phyloP scores from a whole-genome alignment of 1,139 yeast genomes.

The Saccharomyces hybrid region DNA sequence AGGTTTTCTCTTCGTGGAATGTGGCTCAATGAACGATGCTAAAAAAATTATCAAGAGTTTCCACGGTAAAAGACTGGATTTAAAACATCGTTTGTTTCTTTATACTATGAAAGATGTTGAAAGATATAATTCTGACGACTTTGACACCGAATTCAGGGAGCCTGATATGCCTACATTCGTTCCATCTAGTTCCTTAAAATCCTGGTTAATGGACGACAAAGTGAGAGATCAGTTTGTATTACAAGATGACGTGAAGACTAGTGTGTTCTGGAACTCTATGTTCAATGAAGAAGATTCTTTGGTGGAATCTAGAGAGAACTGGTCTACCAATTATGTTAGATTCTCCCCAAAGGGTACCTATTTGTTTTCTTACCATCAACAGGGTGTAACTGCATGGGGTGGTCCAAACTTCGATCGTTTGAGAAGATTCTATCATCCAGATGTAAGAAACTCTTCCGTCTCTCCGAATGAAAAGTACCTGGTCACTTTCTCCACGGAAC shows the following conservation, averaged over 20 bases:
- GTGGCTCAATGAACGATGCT: slow-evolving; percentile 59
- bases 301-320: slow-evolving; percentile 69
- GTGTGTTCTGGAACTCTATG: slow-evolving; percentile 81
- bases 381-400: slow-evolving; percentile 96
- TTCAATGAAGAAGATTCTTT: slow-evolving; percentile 68
- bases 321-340: slow-evolving; percentile 75
- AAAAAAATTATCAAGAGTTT: slow-evolving; percentile 70
- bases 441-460: slow-evolving; percentile 82
- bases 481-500: slow-evolving; percentile 85
- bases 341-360: slow-evolving; percentile 94
- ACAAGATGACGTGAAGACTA: slow-evolving; percentile 75
- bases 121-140: slow-evolving; percentile 64
- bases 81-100: slow-evolving; percentile 80
- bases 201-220: slow-evolving; percentile 84
- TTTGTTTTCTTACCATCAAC: slow-evolving; percentile 81
- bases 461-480: slow-evolving; percentile 87
- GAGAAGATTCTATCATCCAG: slow-evolving; percentile 78
- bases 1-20: slow-evolving; percentile 86
- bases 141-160: slow-evolving; percentile 55
- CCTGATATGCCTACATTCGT: slow-evolving; percentile 66
- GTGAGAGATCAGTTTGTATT: slow-evolving; percentile 88
- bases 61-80: slow-evolving; percentile 87
- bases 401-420: slow-evolving; percentile 71
- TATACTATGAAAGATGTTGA: slow-evolving; percentile 82
- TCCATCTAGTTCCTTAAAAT: slow-evolving; percentile 71